These are phyloP conservation scores for Starmerella bacillaris DNA, from an alignment of 805 yeast genomes.

Conservation along the genomic window DNA sequence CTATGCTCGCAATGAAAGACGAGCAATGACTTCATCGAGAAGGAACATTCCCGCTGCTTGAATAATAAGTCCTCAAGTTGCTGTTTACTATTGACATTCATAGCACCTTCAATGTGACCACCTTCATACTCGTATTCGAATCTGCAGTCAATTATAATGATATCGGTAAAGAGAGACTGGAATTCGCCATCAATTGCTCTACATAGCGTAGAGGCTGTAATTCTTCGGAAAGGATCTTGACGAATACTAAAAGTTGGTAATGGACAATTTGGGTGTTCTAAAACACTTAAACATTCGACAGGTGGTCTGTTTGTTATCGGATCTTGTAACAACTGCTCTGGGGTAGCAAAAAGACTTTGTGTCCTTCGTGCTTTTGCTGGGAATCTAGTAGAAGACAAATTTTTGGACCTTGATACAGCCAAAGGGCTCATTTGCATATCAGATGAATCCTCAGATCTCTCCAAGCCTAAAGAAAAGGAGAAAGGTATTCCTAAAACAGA, in stretches of 20 bases:
- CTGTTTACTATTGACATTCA: slow-evolving; percentile 54
- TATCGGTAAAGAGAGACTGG: slow-evolving; percentile 35
- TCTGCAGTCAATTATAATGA: slow-evolving; percentile 65
- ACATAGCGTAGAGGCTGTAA: slow-evolving; percentile 39
- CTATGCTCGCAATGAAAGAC: slow-evolving; percentile 92
- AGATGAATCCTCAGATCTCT: neutral
- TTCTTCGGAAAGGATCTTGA: slow-evolving; percentile 53
- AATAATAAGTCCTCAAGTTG: slow-evolving; percentile 45
- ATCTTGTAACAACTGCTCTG: slow-evolving; percentile 29
- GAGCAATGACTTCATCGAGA: slow-evolving; percentile 30
- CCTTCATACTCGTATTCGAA: slow-evolving; percentile 84
- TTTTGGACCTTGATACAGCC: no score
- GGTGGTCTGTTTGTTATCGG: slow-evolving; percentile 17
- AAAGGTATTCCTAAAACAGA: slow-evolving; percentile 5
- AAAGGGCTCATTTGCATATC: neutral
- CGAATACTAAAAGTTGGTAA: slow-evolving; percentile 30
- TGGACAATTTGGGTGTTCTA: slow-evolving; percentile 15
- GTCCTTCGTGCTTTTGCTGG: slow-evolving; percentile 34
- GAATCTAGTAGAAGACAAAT: neutral
- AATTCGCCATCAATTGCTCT: slow-evolving; percentile 40
- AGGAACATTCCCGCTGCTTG: slow-evolving; percentile 2
- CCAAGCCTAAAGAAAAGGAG: neutral
- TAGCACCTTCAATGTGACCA: slow-evolving; percentile 75
- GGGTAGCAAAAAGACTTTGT: slow-evolving; percentile 50
- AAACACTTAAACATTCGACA: slow-evolving; percentile 9